A percentile compares a stretch with the other conserved stretches of the same genome.
Conservation (phyloP, 495 filamentous ascomycete species). For the Tirmania nivea region DNA sequence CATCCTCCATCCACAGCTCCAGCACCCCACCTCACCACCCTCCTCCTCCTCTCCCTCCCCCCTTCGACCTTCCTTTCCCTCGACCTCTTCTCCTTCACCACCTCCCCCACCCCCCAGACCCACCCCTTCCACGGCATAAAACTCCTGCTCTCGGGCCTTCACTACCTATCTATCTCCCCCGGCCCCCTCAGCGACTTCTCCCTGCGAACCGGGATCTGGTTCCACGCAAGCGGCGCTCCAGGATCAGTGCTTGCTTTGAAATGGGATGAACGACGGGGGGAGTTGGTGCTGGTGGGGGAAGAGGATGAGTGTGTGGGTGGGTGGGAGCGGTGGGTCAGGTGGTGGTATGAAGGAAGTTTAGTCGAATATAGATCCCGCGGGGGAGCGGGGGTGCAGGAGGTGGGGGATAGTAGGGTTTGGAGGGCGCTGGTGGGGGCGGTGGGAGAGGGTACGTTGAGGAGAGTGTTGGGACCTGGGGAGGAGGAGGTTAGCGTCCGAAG, state of each 20-base stretch:
- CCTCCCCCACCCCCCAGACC: not conserved
- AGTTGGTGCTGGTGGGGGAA: slow-evolving; percentile 1
- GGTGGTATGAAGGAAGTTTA: not conserved
- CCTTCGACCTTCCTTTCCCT: slow-evolving; percentile 12
- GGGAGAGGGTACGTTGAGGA: not conserved
- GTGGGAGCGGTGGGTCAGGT: not conserved
- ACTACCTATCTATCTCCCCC: slow-evolving; percentile 14
- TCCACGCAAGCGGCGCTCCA: slow-evolving; percentile 1
- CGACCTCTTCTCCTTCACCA: slow-evolving; percentile 16
- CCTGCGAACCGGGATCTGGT: slow-evolving; percentile 13
- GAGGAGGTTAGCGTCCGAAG: not conserved
- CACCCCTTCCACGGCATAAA: slow-evolving; percentile 13
- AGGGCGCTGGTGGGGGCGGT: not conserved
- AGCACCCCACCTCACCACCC: slow-evolving; percentile 4
- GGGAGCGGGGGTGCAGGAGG: not conserved
- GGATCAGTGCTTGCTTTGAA: slow-evolving; percentile 4
- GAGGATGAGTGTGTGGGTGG: not conserved
- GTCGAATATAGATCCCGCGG: not conserved
- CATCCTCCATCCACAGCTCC: too few relatives aligned
- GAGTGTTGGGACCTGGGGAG: not conserved
- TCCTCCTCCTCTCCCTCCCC: slow-evolving; percentile 13
- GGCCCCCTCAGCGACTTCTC: slow-evolving; percentile 8
- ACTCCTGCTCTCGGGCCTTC: slow-evolving; percentile 11
- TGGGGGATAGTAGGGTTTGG: not conserved
- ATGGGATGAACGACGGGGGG: slow-evolving; percentile 7